Percentiles rank a stretch among this genome's conserved stretches.
These are phyloP conservation scores for Crassisporium funariophilum DNA, from an alignment of 768 basidiomycete species.

Conservation along the genomic window DNA sequence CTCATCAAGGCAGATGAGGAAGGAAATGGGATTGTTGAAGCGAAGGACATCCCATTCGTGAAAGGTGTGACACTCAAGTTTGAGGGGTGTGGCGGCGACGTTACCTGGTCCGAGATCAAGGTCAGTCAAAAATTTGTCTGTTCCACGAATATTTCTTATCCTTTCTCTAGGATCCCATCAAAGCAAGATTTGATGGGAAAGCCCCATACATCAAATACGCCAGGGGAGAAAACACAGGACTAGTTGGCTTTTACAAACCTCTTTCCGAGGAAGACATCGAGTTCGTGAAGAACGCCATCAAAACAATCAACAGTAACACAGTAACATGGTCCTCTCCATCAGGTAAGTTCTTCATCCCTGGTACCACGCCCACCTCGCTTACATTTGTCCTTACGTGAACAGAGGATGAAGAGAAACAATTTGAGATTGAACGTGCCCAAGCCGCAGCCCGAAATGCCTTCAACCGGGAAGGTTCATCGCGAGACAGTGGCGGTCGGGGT, in stretches of 20 bases:
- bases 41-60: constrained; percentile 57
- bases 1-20: constrained; percentile 64
- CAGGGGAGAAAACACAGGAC: constrained; percentile 46
- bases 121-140: constrained; percentile 23
- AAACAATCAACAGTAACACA: constrained; percentile 63
- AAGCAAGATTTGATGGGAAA: constrained; percentile 49
- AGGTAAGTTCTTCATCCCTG: constrained; percentile 38
- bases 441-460: constrained; percentile 59
- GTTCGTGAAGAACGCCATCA: constrained; percentile 67
- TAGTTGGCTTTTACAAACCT: constrained; percentile 66
- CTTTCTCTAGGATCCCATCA: constrained; percentile 43
- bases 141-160: not conserved
- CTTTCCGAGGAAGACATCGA: constrained; percentile 73
- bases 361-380: not conserved
- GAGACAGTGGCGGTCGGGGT: constrained; percentile 21
- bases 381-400: constrained; percentile 6
- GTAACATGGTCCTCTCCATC: constrained; percentile 66
- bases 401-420: constrained; percentile 75
- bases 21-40: constrained; percentile 63
- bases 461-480: constrained; percentile 33
- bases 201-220: constrained; percentile 55
- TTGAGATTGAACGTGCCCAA: constrained; percentile 76
- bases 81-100: constrained; percentile 55
- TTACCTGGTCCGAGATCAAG: constrained; percentile 54
- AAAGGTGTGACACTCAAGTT: constrained; percentile 58